These are phyloP conservation scores for Chaetomiaceae sp. DNA, from an alignment of 2,329 filamentous ascomycete species.

Conservation along the genomic window DNA sequence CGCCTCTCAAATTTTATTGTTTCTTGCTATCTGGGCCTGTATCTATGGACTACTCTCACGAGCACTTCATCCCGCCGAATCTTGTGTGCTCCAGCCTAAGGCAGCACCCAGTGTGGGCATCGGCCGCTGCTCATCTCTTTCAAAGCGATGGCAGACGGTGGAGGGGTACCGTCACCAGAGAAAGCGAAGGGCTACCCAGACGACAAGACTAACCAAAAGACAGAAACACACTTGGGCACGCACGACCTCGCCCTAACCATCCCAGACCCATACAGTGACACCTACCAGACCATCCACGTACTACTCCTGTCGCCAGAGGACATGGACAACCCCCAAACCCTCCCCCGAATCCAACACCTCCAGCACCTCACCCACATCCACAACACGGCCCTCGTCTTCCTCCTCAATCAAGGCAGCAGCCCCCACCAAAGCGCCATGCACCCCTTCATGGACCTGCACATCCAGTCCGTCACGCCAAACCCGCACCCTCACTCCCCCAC, in stretches of 20 bases:
- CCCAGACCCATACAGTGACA: constrained; percentile 7
- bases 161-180: constrained; percentile 23
- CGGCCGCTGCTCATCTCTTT: constrained; percentile 28
- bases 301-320: constrained; percentile 40
- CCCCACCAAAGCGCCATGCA: constrained; percentile 28
- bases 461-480: constrained; percentile 36
- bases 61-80: background rate
- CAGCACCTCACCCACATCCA: constrained; percentile 35
- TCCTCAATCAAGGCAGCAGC: constrained; percentile 32
- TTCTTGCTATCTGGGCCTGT: too few relatives aligned
- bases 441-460: constrained; percentile 40
- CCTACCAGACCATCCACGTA: constrained; percentile 31
- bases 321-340: constrained; percentile 28
- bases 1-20: background rate
- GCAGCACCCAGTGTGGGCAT: constrained; percentile 34
- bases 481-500: too few relatives aligned
- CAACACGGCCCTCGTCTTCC: constrained; percentile 41
- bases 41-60: constrained; percentile 2
- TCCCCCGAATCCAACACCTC: constrained; percentile 38
- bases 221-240: constrained; percentile 39
- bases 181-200: too few relatives aligned
- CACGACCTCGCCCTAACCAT: constrained; percentile 44
- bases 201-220: too few relatives aligned
- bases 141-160: constrained; percentile 20
- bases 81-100: constrained; percentile 40